Base-by-base conservation (phyloP, 495 filamentous ascomycete genomes). In the Trichocladium uniseriatum region DNA sequence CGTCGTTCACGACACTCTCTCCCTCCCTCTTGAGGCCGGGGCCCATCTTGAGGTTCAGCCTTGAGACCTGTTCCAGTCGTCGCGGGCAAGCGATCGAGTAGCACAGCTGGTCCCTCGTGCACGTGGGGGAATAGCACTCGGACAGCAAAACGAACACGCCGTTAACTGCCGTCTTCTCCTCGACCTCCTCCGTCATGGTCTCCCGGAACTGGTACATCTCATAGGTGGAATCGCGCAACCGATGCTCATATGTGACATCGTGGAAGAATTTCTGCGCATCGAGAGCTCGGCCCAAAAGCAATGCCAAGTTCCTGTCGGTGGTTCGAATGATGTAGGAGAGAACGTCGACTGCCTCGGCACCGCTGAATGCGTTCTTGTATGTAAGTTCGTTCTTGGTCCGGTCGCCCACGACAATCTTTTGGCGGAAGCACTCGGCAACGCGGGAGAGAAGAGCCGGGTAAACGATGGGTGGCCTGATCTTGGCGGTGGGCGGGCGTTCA, bases 191-290 rank as follows among this genome's bases (percentile, higher is more conserved):
- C 62, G 87, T 80, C 59, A 96, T 74, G 9, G 86, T 94, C 65
- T 96, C 91, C 49, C 86, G 82, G 66, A 99, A 99, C 62, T 96
- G 90, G 66, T 96, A 99, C 55, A 99, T 83, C 63, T 99, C 94
- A 37, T 79, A 80, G 10, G 79, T 72, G 6, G 89, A 91, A 69
- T 99, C 94, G 57, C 94, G 82, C 47, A 99, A 71, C 40, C 94
- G 80, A 63, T 99, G 94, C 52, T 95, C 90, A 65, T 99, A 99
- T 4, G 90, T 95, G 35, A 97, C 94, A 78, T 99, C 94, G 65
- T 97, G 94, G 64, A 99, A 99, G 66, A 97, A 96, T 65, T 97
- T 99, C 67, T 99, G 94, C 36, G 94, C 94, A 70, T 99, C 94
- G 38, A 99, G 71, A 48, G 89, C 87, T 54, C 94, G 78, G 38